phyloP scores from a whole-genome alignment of 441 rosid species.

The Dalechampia spathulata region DNA sequence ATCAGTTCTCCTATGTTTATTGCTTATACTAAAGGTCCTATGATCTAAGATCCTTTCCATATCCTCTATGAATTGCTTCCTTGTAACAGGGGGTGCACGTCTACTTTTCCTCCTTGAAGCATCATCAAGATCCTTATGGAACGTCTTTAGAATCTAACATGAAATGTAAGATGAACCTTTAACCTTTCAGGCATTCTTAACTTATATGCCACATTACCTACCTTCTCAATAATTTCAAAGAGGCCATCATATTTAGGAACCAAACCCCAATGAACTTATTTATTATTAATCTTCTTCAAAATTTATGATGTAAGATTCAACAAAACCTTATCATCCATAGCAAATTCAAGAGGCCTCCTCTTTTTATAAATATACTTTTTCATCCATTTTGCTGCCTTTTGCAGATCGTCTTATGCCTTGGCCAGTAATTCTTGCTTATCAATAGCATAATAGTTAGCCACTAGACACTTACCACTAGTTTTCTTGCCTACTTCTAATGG shows the following conservation, averaged over 20 bases:
- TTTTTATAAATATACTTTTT: neutral
- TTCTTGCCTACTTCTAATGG: neutral
- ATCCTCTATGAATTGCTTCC: neutral
- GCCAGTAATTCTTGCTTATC: neutral
- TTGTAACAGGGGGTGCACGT: neutral
- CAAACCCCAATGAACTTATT: too few species aligned
- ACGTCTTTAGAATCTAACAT: neutral
- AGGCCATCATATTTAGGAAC: too few species aligned
- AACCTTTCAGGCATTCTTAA: neutral
- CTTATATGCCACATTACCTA: too few species aligned
- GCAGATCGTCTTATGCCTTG: too few species aligned
- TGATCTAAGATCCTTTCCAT: neutral
- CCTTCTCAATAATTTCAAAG: too few species aligned
- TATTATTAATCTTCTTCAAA: too few species aligned
- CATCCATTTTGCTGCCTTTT: neutral
- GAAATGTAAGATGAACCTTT: neutral
- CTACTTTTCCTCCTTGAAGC: neutral
- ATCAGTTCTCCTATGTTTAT: too few species aligned
- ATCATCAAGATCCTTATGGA: neutral
- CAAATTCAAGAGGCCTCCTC: neutral
- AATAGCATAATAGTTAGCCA: neutral
- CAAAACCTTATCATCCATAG: neutral
- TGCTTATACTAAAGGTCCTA: too few species aligned
- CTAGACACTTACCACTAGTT: neutral
- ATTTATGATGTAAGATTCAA: too few species aligned